Percentiles rank a stretch among this genome's conserved stretches.
Conservation (phyloP, 75 land plant genomes). For the Sequoia sempervirens region DNA sequence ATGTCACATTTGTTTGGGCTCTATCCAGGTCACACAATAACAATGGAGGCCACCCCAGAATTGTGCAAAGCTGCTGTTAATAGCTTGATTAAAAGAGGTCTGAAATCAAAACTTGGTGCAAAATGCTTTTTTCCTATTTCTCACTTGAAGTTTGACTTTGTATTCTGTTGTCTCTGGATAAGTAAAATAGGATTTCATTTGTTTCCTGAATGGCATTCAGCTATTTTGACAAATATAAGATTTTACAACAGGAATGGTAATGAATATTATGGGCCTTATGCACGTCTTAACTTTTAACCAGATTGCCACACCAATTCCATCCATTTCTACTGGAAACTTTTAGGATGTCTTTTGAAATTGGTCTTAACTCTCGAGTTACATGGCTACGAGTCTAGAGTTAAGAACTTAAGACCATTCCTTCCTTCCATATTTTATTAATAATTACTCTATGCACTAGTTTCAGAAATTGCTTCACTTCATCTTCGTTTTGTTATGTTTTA, state of each 20-base stretch:
- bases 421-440: neutral
- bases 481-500: no score
- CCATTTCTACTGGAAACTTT: neutral
- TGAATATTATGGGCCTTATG: neutral
- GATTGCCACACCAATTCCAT: neutral
- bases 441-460: neutral
- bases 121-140: neutral
- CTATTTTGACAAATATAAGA: neutral
- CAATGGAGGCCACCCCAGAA: constrained; percentile 62
- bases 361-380: neutral
- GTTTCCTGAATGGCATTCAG: neutral
- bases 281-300: constrained; percentile 2
- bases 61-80: constrained; percentile 73
- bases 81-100: constrained; percentile 85
- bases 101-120: neutral
- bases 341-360: neutral
- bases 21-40: constrained; percentile 80
- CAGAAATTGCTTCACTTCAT: neutral
- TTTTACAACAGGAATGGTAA: neutral
- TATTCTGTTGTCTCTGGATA: neutral
- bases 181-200: neutral
- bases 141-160: neutral
- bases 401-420: neutral
- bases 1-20: constrained; percentile 91
- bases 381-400: neutral